Evolutionary conservation across 331 rosid genomes (phyloP), one percentile per base, ranked within the genome.

Genomic region (Erythrophleum ivorense): DNA sequence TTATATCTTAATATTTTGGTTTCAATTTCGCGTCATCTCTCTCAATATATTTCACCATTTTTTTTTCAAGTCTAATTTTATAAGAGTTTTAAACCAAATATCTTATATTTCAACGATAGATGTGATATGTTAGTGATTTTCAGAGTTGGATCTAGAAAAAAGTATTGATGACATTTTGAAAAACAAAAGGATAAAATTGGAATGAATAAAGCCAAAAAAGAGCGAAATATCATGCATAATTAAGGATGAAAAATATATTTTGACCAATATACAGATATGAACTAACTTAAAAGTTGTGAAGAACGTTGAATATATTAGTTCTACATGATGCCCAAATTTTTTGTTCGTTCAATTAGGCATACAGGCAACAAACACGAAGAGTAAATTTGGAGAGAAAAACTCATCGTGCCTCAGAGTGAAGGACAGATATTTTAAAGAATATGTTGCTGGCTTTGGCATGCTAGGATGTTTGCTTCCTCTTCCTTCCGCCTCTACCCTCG

Each of bases 401-500:
- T 33, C 68, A 12, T 1, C 8, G 10, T 43, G 45, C 34, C 43
- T 46, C 45, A 14, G 16, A 41, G 18, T 41, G 13, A 64, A 60
- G 57, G 40, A 15, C 33, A 24, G 31, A 19, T 58, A 41, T 34
- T 4, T 41, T 36, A 36, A 7, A 43, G 38, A 3, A 12, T 49
- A 15, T 14, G 19, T 7, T 52, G 68, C 3, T 21, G 24, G 59
- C 40, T 18, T 33, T 66, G 34, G 31, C 64, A n/a, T 18, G 41
- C 63, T 34, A 65, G 52, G 77, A 62, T 50, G 55, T 55, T 80
- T 55, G 76, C 82, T 84, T 88, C 74, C 90, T 80, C 81, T 86
- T 86, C 2, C 57, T 74, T 41, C 18, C 33, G 69, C 71, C n/a
- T 9, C 64, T 29, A n/a, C 43, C 43, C 21, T 68, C 14, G 65